Evolutionary conservation across 148 eudicot genomes (phyloP), one percentile per base, ranked within the genome.

Genomic region (Nepenthes mirabilis): DNA sequence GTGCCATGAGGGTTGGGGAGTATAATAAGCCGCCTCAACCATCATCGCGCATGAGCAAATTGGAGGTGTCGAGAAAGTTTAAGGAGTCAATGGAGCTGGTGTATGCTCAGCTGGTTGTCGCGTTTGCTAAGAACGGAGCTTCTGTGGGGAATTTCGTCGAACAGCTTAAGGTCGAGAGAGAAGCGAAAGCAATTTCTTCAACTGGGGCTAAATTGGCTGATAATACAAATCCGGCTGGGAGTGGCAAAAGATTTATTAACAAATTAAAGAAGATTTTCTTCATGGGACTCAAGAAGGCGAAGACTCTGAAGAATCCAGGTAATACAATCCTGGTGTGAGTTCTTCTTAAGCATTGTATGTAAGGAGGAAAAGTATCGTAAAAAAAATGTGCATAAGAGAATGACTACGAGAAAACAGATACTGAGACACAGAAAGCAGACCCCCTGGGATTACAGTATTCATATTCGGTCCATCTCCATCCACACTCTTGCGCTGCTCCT

Each of bases 1-100:
- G 82, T 10, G 6, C 14, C 2, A 65, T 14, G 6, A 54, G 32
- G 32, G 80, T 77, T 14, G 95, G 88, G 9, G 36, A 40, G 7
- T 72, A 56, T 1, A 47, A n/a, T n/a, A 11, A 45, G 13, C 55
- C 58, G 43, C 3, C 55, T 8, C 11, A 1, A 10, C 48, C 23
- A 23, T 34, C 9, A 36, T 54, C 5, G 8, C 7, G 8, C 23
- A 63, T 3, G 4, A 6, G 63, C 13, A 52, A 5, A 43, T 2
- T 43, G 2, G 14, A 34, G 2, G 68, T 64, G 0, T 67, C 73
- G 10, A 49, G 9, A 10, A 59, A 6, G 52, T 84, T 82, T 54
- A 64, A 52, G 72, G 53, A 2, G 1, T 4, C 14, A 33, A 57
- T 79, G 65, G 70, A 65, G 37, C 43, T 36, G 23, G 13, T 72